These are phyloP conservation scores for Aspergillus texensis DNA, from an alignment of 2,329 filamentous ascomycete genomes.

Conservation along the genomic window DNA sequence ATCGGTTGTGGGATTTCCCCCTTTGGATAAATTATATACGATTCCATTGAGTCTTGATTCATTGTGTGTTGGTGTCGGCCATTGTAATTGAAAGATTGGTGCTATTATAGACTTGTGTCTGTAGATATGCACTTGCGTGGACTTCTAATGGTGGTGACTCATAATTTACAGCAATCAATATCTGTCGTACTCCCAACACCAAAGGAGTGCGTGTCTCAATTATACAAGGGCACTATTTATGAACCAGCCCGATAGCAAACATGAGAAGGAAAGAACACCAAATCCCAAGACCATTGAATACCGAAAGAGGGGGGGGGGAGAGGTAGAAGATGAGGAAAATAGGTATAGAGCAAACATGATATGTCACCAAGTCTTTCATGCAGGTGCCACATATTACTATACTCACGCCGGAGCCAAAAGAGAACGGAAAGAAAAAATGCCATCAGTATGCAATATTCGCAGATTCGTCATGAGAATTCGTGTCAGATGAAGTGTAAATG, in stretches of 20 bases:
- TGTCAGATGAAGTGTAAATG: constrained; percentile 10
- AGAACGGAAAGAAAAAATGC: background rate
- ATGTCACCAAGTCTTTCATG: background rate
- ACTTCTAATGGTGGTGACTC: no score
- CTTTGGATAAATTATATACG: constrained; percentile 5
- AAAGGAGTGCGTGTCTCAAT: background rate
- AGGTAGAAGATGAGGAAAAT: background rate
- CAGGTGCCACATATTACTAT: background rate
- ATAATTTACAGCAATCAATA: background rate
- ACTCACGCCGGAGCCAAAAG: constrained; percentile 6
- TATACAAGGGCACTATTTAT: background rate
- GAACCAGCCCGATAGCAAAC: background rate
- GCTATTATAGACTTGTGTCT: background rate
- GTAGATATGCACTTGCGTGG: background rate
- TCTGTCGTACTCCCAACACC: background rate
- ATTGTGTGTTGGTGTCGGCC: background rate
- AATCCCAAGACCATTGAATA: background rate
- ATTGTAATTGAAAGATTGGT: background rate
- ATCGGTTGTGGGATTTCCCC: constrained; percentile 10
- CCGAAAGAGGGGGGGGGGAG: background rate
- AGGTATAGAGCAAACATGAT: constrained; percentile 1
- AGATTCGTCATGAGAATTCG: constrained; percentile 10
- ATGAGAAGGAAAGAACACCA: background rate
- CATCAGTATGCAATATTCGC: background rate
- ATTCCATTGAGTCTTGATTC: constrained; percentile 6